A percentile compares a stretch with the other conserved stretches of the same genome.
phyloP scores from a whole-genome alignment of 2,329 filamentous ascomycete genomes.

The Paecilomyces formosus region DNA sequence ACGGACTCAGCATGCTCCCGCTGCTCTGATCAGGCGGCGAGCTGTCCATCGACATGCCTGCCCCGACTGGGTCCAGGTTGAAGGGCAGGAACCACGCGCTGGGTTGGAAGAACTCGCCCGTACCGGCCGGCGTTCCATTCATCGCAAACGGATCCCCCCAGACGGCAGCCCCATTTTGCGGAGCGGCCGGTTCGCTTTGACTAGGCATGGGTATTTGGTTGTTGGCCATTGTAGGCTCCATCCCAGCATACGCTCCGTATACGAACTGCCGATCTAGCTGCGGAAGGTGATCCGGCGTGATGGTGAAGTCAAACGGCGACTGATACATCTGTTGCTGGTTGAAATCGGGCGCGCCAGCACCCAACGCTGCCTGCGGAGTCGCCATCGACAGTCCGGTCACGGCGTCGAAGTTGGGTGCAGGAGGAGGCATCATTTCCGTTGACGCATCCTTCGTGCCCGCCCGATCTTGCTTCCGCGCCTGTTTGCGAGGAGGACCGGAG shows the following conservation, averaged over 20 bases:
- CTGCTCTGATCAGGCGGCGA: neutral
- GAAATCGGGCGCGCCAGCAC: conserved; percentile 25
- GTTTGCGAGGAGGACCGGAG: conserved; percentile 39
- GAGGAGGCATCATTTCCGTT: conserved; percentile 11
- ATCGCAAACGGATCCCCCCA: conserved; percentile 30
- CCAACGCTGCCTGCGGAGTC: conserved; percentile 20
- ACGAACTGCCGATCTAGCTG: conserved; percentile 70
- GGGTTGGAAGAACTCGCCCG: conserved; percentile 32
- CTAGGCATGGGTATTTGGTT: conserved; percentile 20
- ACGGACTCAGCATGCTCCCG: conserved; percentile 18
- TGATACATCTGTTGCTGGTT: conserved; percentile 20
- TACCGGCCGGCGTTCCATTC: conserved; percentile 21
- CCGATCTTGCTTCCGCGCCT: conserved; percentile 34
- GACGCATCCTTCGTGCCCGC: conserved; percentile 10
- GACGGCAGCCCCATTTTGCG: conserved; percentile 17
- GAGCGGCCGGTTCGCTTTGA: conserved; percentile 15
- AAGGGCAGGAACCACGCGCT: conserved; percentile 91
- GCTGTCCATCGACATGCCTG: conserved; percentile 4
- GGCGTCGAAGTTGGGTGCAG: conserved; percentile 15
- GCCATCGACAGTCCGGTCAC: conserved; percentile 22
- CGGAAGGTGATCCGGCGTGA: conserved; percentile 44
- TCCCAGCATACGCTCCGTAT: conserved; percentile 60
- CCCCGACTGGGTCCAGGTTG: conserved; percentile 63
- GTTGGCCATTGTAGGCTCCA: conserved; percentile 37
- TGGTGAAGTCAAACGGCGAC: conserved; percentile 30